Conservation (phyloP, 306 rosid genomes). For the Carpinus viminea region DNA sequence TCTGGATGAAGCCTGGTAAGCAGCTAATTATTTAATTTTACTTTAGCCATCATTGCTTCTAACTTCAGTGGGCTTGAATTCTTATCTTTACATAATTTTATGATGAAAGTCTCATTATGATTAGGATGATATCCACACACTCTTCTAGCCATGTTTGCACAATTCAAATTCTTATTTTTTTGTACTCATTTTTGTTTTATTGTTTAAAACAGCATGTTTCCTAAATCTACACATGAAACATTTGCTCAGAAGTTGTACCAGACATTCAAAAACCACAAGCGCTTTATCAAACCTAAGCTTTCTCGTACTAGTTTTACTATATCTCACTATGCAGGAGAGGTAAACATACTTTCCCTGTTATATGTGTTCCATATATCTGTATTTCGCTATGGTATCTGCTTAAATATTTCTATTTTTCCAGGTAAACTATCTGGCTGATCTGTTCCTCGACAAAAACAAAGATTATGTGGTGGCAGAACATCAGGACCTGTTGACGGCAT, state of each 20-base stretch:
- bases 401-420: slow-evolving; percentile 39
- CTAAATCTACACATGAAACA: slow-evolving; percentile 99
- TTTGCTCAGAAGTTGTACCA: slow-evolving; percentile 97
- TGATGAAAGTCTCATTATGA: slow-evolving; percentile 1
- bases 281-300: slow-evolving; percentile 96
- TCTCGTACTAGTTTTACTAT: slow-evolving; percentile 95
- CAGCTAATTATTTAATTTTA: slow-evolving; percentile 22
- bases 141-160: slow-evolving; percentile 21
- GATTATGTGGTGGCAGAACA: slow-evolving; percentile 99
- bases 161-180: slow-evolving; percentile 29
- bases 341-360: slow-evolving; percentile 36
- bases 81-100: slow-evolving; percentile 8
- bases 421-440: slow-evolving; percentile 93
- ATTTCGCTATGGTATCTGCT: slow-evolving; percentile 18
- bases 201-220: slow-evolving; percentile 89
- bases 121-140: slow-evolving; percentile 13
- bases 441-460: slow-evolving; percentile 97
- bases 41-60: slow-evolving; percentile 22
- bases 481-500: slow-evolving; percentile 83
- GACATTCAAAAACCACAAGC: slow-evolving; percentile 95
- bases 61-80: slow-evolving; percentile 32
- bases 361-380: slow-evolving; percentile 26
- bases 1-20: slow-evolving; percentile 99
- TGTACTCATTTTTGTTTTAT: slow-evolving; percentile 38
- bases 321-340: slow-evolving; percentile 99